These are phyloP conservation scores for Xerophyta viscosa DNA, from an alignment of 106 monocot genomes.

Conservation along the genomic window DNA sequence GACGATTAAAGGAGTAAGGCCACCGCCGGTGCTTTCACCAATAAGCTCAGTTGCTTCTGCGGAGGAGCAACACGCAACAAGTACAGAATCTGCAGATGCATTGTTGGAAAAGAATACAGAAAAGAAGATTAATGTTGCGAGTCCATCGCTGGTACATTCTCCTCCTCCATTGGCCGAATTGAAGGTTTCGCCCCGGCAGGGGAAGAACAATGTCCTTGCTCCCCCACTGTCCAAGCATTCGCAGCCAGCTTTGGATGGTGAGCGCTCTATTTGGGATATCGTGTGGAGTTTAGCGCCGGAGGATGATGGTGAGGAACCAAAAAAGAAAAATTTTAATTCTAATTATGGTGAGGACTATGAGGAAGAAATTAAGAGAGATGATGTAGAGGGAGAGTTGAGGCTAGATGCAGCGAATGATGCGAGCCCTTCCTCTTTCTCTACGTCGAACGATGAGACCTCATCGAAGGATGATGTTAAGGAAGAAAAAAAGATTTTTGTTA, in stretches of 20 bases:
- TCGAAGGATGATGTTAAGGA: too few relatives aligned
- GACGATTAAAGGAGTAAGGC: not conserved
- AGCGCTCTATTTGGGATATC: conserved; percentile 32
- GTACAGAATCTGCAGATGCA: too few relatives aligned
- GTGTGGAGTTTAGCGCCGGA: conserved; percentile 26
- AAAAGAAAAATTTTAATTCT: not conserved
- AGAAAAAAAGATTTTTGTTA: too few relatives aligned
- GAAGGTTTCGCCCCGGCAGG: not conserved
- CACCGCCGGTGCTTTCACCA: too few relatives aligned
- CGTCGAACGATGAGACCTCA: conserved; percentile 53
- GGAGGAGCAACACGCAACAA: too few relatives aligned
- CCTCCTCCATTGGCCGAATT: not conserved
- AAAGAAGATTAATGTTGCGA: too few relatives aligned
- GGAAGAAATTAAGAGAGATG: conserved; percentile 9
- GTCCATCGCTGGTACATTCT: too few relatives aligned
- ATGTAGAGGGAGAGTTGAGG: conserved; percentile 23
- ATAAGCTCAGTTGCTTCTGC: too few relatives aligned
- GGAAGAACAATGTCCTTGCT: conserved; percentile 5
- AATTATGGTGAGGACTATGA: conserved; percentile 6
- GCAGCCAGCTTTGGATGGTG: conserved; percentile 5
- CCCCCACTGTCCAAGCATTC: conserved; percentile 31
- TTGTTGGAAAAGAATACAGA: too few relatives aligned
- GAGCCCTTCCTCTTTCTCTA: conserved; percentile 43
- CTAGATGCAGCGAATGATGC: too few relatives aligned
- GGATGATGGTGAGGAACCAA: not conserved